phyloP scores from a whole-genome alignment of 305 asterid genomes.

The Lippia alba region DNA sequence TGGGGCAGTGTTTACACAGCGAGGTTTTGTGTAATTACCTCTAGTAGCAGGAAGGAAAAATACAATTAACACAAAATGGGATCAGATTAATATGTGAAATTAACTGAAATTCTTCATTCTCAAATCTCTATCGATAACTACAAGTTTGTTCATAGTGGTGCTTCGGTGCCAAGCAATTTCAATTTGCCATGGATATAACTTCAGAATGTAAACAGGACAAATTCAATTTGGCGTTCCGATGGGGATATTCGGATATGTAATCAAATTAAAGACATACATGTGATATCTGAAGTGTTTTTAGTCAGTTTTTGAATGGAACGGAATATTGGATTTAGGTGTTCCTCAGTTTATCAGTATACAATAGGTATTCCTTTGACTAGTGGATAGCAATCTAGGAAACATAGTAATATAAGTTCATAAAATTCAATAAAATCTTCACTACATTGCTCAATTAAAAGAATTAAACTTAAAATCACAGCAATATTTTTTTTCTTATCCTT shows the following conservation, averaged over 20 bases:
- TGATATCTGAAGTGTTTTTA: not conserved
- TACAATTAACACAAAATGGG: not conserved
- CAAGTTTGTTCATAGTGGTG: not conserved
- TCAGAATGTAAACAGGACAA: not conserved
- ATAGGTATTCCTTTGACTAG: not conserved
- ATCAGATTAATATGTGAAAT: not conserved
- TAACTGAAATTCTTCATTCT: too few species aligned
- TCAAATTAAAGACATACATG: not conserved
- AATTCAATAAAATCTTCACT: too few species aligned
- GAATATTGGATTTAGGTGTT: not conserved
- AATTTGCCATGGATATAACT: slow-evolving; percentile 6
- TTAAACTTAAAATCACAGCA: too few species aligned
- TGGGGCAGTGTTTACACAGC: not conserved
- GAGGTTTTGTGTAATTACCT: not conserved
- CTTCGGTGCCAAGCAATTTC: not conserved
- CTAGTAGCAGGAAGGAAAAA: not conserved
- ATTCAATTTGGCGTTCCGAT: not conserved
- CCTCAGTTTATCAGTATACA: not conserved
- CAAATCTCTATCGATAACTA: not conserved
- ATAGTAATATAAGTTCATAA: not conserved
- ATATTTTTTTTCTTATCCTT: too few species aligned
- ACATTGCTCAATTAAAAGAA: too few species aligned
- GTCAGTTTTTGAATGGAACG: slow-evolving; percentile 1
- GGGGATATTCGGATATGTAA: not conserved
- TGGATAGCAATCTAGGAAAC: not conserved